Evolutionary conservation across 305 asterid species (phyloP), one percentile per base, ranked within the genome.

Genomic region (Fraxinus dipetala): DNA sequence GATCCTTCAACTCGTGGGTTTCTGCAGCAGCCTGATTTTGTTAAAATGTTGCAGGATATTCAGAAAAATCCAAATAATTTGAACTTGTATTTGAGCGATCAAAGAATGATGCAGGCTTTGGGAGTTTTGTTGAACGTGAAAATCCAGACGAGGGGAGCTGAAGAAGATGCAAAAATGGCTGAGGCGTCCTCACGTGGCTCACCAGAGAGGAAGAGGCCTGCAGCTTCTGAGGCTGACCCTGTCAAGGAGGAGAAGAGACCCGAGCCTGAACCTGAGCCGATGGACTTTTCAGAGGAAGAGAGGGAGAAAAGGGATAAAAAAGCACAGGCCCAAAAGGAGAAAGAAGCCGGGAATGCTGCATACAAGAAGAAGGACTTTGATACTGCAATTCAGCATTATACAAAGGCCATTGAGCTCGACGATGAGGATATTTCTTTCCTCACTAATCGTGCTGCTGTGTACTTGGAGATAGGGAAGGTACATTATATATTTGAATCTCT

Each of bases 291-390:
- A 0, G 93, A 80, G n/a, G 96, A 88, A 85, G 22, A 28, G 38
- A 13, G 32, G 38, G 74, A 67, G 35, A 67, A 67, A 11, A 92
- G 70, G 90, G 92, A 88, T 45, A 78, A 56, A 59, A 93, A 92
- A 84, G 75, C 75, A 9, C 45, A 59, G 79, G 98, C 97, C 3
- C 92, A 87, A 75, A 92, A 92, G 81, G 97, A 92, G 92, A 93
- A 95, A 83, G 98, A 93, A 75, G 88, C 91, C 32, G 98, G 98
- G 4, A 95, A 92, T 88, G 93, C 92, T 20, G 94, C 95, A 0
- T 95, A 93, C 69, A 95, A 95, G 78, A 93, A 95, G 91, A 95
- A 93, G 94, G 95, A 92, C 84, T 95, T 95, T 31, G 98, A 93
- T 79, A 89, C 89, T 0, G 98, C 98, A 0, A 91, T 95, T 87